Evolutionary conservation across 2,329 filamentous ascomycete genomes (phyloP), one percentile per base, ranked within the genome.

Genomic region (Didymella sp.): DNA sequence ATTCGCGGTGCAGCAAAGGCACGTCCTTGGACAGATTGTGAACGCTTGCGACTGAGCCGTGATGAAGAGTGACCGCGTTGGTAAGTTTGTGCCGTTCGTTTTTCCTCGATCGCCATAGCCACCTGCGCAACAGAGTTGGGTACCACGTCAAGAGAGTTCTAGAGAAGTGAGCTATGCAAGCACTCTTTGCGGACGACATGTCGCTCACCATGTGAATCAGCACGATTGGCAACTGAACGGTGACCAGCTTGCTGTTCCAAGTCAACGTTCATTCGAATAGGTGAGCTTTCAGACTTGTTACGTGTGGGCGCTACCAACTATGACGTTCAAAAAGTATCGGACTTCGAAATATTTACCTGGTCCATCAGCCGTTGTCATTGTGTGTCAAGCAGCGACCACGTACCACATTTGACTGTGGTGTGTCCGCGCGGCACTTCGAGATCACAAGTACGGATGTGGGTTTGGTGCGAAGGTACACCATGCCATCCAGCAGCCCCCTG

Each of bases 61-160:
- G 57, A 60, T 60, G 70, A 63, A 5, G 71, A 72, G 7, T 62
- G 66, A 19, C 55, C 47, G 15, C 65, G 64, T 42, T 63, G 59
- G 27, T 66, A 60, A 15, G 42, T 52, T 11, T 69, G 62, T 22
- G 67, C 64, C 31, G 67, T 68, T 48, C 78, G 73, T 64, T 82
- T 83, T 57, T 83, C 80, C 67, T 84, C 81, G 22, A 84, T 83
- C 4, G 82, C 81, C 24, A 81, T 80, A 27, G 82, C 81, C 2
- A 85, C 82, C 69, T 84, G 82, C 5, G 81, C 82, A 7, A 82
- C 80, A 1, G 79, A 81, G 52, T 84, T 85, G 17, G 83, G 82
- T 8, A 84, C 76, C 7, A 85, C 81, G 53, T 85, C 83, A 40
- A 85, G 75, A 0, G 82, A 84, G 59, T 84, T 85, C 75, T 78